Evolutionary conservation across 192 early-diverging fungal species (phyloP).

Genomic region (Entrophospora sp.): DNA sequence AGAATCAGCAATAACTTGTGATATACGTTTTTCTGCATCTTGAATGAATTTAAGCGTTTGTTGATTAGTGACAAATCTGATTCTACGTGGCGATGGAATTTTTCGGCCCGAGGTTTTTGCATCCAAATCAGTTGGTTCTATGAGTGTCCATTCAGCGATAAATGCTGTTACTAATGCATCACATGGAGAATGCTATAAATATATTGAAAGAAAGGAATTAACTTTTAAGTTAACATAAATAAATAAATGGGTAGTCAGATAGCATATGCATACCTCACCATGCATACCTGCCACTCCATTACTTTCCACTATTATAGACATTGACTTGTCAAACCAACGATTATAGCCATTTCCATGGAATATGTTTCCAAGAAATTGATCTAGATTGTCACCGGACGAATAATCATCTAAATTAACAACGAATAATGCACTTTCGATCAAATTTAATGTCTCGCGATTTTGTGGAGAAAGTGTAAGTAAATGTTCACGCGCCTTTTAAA

Average conservation of each 20-base stretch:
- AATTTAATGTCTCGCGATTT: constrained; percentile 49
- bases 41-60: constrained; percentile 26
- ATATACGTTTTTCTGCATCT: constrained; percentile 44
- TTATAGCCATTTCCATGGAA: constrained; percentile 74
- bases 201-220: background rate
- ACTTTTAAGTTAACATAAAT: constrained; percentile 19
- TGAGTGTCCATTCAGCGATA: constrained; percentile 42
- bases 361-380: constrained; percentile 31
- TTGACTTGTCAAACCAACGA: constrained; percentile 83
- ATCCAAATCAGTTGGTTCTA: constrained; percentile 30
- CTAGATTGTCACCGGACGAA: constrained; percentile 25
- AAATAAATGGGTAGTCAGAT: constrained; percentile 13
- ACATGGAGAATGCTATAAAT: constrained; percentile 64
- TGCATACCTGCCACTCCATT: constrained; percentile 58
- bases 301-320: constrained; percentile 60
- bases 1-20: constrained; percentile 45
- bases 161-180: constrained; percentile 71
- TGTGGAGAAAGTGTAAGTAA: constrained; percentile 48
- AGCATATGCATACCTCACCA: constrained; percentile 41
- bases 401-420: constrained; percentile 70
- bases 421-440: constrained; percentile 70
- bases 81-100: constrained; percentile 23
- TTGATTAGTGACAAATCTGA: constrained; percentile 29
- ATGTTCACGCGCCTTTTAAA: constrained; percentile 46
- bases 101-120: constrained; percentile 21